A percentile compares a stretch with the other conserved stretches of the same genome.
Evolutionary conservation across 192 early-diverging fungal genomes (phyloP).

Genomic region (Piromyces sp.): DNA sequence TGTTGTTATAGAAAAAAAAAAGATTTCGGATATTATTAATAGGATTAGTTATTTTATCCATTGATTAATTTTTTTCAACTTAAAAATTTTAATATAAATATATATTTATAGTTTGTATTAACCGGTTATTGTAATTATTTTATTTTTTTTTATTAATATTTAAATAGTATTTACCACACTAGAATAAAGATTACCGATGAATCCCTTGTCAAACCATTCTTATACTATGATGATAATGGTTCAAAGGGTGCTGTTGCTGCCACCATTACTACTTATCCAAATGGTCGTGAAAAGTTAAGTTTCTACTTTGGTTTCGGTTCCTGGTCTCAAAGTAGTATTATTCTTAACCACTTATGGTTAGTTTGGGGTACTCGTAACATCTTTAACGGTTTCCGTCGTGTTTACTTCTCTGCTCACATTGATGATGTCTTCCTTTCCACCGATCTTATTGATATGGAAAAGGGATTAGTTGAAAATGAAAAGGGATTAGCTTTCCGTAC

Average conservation of each 20-base stretch:
- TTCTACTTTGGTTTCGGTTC: slow-evolving; percentile 23
- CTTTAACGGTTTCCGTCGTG: slow-evolving; percentile 20
- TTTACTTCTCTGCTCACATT: slow-evolving; percentile 16
- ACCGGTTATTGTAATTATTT: too few species aligned
- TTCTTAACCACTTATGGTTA: slow-evolving; percentile 18
- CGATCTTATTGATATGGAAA: too few species aligned
- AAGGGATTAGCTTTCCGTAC: slow-evolving; percentile 9
- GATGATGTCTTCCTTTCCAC: slow-evolving; percentile 16
- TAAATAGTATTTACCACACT: too few species aligned
- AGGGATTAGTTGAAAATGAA: slow-evolving; percentile 6
- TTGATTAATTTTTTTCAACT: too few species aligned
- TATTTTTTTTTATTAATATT: too few species aligned
- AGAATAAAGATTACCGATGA: too few species aligned
- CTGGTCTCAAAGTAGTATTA: slow-evolving; percentile 14
- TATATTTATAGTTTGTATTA: too few species aligned
- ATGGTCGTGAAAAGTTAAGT: slow-evolving; percentile 20
- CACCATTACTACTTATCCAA: slow-evolving; percentile 7
- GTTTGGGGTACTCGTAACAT: slow-evolving; percentile 22
- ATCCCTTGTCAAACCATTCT: too few species aligned
- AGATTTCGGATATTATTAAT: too few species aligned
- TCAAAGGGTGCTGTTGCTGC: slow-evolving; percentile 9
- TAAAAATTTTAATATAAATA: too few species aligned
- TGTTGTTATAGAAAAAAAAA: too few species aligned
- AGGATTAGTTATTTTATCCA: too few species aligned
- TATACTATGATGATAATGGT: not conserved